A percentile compares a stretch with the other conserved stretches of the same genome.
Conservation (phyloP, 2,329 filamentous ascomycete genomes). For the Arthrinium phaeospermum region DNA sequence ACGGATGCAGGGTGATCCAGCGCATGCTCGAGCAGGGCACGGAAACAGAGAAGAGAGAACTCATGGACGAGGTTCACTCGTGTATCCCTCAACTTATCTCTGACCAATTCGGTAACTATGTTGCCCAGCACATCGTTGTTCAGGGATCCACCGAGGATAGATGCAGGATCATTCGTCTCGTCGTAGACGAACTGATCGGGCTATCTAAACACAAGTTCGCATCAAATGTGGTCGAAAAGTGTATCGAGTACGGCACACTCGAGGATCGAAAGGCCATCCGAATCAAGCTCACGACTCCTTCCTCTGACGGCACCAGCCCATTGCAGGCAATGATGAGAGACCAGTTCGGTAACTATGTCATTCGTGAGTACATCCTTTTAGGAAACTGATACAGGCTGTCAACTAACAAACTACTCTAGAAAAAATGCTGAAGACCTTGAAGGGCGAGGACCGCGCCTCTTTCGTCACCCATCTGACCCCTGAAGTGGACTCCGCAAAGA, state of each 20-base stretch:
- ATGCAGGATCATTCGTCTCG: slow-evolving; percentile 72
- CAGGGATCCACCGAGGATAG: slow-evolving; percentile 77
- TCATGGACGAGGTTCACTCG: slow-evolving; percentile 80
- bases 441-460: slow-evolving; percentile 62
- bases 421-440: slow-evolving; percentile 73
- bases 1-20: slow-evolving; percentile 92
- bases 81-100: slow-evolving; percentile 75
- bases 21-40: slow-evolving; percentile 85
- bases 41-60: slow-evolving; percentile 70
- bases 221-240: slow-evolving; percentile 96
- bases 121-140: slow-evolving; percentile 88
- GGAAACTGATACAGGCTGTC: background rate
- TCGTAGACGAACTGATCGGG: slow-evolving; percentile 72
- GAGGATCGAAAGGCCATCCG: slow-evolving; percentile 75
- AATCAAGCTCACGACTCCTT: slow-evolving; percentile 62
- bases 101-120: slow-evolving; percentile 95
- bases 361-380: slow-evolving; percentile 71
- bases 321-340: slow-evolving; percentile 84
- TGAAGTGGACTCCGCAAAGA: slow-evolving; percentile 21
- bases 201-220: slow-evolving; percentile 96
- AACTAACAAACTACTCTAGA: slow-evolving; percentile 55
- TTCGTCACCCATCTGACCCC: slow-evolving; percentile 44
- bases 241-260: slow-evolving; percentile 73
- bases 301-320: slow-evolving; percentile 70
- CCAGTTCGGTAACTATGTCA: slow-evolving; percentile 93